A percentile compares a stretch with the other conserved stretches of the same genome.
phyloP scores from a whole-genome alignment of 108 stramenopile species.

The Cyclotella choctawhatcheeana region DNA sequence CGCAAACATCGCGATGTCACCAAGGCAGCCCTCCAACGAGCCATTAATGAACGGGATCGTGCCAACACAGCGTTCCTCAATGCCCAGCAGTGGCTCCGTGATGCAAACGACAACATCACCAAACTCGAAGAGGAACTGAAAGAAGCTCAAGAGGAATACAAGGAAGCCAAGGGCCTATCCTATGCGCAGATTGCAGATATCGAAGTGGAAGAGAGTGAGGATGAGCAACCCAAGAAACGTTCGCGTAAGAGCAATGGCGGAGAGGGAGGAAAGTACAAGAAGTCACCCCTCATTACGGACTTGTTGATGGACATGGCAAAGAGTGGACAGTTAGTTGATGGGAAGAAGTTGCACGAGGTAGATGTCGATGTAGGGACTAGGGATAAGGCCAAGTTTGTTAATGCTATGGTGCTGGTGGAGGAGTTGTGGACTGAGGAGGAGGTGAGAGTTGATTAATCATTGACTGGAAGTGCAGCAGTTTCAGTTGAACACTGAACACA shows the following conservation, averaged over 20 bases:
- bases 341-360: slow-evolving; percentile 15
- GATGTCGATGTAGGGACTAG: slow-evolving; percentile 13
- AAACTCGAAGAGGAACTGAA: slow-evolving; percentile 26
- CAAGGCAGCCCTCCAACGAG: slow-evolving; percentile 22
- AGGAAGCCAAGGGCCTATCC: slow-evolving; percentile 38
- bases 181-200: slow-evolving; percentile 5
- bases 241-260: neutral
- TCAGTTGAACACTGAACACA: neutral
- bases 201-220: slow-evolving; percentile 9
- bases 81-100: slow-evolving; percentile 23
- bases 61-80: slow-evolving; percentile 24
- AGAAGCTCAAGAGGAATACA: slow-evolving; percentile 35
- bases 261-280: slow-evolving; percentile 12
- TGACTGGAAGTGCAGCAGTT: neutral
- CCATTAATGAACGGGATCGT: slow-evolving; percentile 38
- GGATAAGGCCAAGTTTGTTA: slow-evolving; percentile 24
- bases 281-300: slow-evolving; percentile 28
- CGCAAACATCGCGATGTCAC: slow-evolving; percentile 32
- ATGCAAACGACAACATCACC: slow-evolving; percentile 42
- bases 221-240: slow-evolving; percentile 3
- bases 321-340: slow-evolving; percentile 18
- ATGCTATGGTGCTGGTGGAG: slow-evolving; percentile 35
- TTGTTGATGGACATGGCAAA: slow-evolving; percentile 27
- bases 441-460: neutral
- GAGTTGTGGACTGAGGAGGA: slow-evolving; percentile 50